phyloP scores from a whole-genome alignment of 2,329 filamentous ascomycete genomes.

The Aspergillus bombycis region DNA sequence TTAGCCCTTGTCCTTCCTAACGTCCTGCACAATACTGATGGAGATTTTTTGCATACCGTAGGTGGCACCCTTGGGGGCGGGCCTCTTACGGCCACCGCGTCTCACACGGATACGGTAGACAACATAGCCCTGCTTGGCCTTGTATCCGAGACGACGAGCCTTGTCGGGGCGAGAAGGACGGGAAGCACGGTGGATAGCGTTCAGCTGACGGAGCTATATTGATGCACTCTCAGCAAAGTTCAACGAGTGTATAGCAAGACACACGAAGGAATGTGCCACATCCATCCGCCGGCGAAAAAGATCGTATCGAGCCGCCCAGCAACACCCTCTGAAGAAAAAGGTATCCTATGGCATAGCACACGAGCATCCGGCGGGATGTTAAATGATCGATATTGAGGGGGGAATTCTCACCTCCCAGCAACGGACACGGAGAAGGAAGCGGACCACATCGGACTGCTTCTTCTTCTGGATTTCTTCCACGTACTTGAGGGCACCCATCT shows the following conservation, averaged over 20 bases:
- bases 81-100: slow-evolving; percentile 98
- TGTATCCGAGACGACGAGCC: slow-evolving; percentile 99
- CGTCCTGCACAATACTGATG: slow-evolving; percentile 10
- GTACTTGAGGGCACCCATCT: slow-evolving; percentile 99
- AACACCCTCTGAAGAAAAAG: slow-evolving; percentile 32
- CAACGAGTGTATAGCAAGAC: slow-evolving; percentile 98
- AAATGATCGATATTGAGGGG: slow-evolving; percentile 39
- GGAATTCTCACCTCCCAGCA: slow-evolving; percentile 86
- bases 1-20: slow-evolving; percentile 31
- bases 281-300: slow-evolving; percentile 39
- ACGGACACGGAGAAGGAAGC: slow-evolving; percentile 98
- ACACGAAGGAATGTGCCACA: slow-evolving; percentile 53
- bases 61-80: slow-evolving; percentile 95
- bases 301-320: slow-evolving; percentile 34
- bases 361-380: slow-evolving; percentile 42
- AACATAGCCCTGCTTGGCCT: slow-evolving; percentile 99
- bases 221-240: slow-evolving; percentile 99
- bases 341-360: slow-evolving; percentile 39
- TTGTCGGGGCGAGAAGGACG: slow-evolving; percentile 99
- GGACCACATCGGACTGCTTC: slow-evolving; percentile 99
- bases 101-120: slow-evolving; percentile 99
- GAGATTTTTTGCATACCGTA: slow-evolving; percentile 70
- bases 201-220: slow-evolving; percentile 99
- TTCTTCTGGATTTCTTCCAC: slow-evolving; percentile 99
- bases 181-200: slow-evolving; percentile 99